These are phyloP conservation scores for Zymoseptoria crescenta DNA, from an alignment of 2,329 filamentous ascomycete genomes.

Conservation along the genomic window DNA sequence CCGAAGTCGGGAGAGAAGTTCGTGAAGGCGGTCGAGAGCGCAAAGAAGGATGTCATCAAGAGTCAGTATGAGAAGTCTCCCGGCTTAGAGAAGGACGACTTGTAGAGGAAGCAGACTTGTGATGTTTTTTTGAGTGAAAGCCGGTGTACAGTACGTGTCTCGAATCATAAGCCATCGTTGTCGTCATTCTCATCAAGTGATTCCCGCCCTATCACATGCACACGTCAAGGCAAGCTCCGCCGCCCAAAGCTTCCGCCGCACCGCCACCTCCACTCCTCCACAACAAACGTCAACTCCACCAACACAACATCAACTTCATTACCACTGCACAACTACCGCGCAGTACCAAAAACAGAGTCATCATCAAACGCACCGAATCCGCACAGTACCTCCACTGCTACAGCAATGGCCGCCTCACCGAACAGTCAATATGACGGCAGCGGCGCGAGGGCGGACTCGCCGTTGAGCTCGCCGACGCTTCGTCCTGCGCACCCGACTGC, in stretches of 20 bases:
- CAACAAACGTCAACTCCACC: neutral
- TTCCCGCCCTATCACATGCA: neutral
- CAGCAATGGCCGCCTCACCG: neutral
- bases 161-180: neutral
- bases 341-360: neutral
- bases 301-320: neutral
- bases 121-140: neutral
- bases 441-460: neutral
- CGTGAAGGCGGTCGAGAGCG: slow-evolving; percentile 52
- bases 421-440: neutral
- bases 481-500: too few species aligned
- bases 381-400: neutral
- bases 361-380: neutral
- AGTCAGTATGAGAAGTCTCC: slow-evolving; percentile 2
- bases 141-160: neutral
- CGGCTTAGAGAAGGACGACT: neutral
- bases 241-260: neutral
- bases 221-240: neutral
- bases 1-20: slow-evolving; percentile 55
- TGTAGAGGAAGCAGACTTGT: neutral
- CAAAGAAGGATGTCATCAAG: slow-evolving; percentile 46
- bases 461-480: neutral
- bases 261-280: neutral
- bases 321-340: neutral
- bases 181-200: neutral